Evolutionary conservation across 805 yeast species (phyloP).

Genomic region (Hanseniaspora nectarophila): DNA sequence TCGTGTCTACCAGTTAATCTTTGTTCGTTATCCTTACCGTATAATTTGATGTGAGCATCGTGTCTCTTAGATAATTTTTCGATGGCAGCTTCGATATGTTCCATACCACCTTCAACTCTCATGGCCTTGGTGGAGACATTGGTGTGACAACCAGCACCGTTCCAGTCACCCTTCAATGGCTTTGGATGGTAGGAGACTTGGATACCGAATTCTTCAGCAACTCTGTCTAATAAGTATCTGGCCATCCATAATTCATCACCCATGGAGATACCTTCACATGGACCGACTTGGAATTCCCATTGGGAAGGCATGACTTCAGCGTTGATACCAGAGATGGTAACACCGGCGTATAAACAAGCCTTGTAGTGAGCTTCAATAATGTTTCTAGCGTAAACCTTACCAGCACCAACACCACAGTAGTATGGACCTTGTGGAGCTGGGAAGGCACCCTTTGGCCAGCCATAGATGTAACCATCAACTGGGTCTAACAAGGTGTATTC

Average conservation of each 20-base stretch:
- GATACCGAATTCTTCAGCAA: slow-evolving; percentile 97
- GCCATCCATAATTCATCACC: slow-evolving; percentile 97
- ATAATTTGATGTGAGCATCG: slow-evolving; percentile 85
- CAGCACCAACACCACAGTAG: slow-evolving; percentile 99
- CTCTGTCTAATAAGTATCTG: slow-evolving; percentile 82
- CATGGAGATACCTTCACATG: slow-evolving; percentile 89
- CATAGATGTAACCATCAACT: slow-evolving; percentile 68
- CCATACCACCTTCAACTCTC: slow-evolving; percentile 96
- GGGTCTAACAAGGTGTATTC: slow-evolving; percentile 95
- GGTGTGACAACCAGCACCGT: slow-evolving; percentile 99
- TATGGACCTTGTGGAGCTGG: slow-evolving; percentile 99
- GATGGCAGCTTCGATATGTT: slow-evolving; percentile 81
- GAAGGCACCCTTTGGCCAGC: slow-evolving; percentile 99
- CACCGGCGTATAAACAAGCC: slow-evolving; percentile 90
- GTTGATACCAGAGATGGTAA: slow-evolving; percentile 86
- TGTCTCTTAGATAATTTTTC: slow-evolving; percentile 92
- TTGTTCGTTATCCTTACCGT: slow-evolving; percentile 88
- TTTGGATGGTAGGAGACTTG: slow-evolving; percentile 98
- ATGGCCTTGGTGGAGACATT: slow-evolving; percentile 85
- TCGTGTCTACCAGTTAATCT: slow-evolving; percentile 98
- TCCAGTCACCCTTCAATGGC: slow-evolving; percentile 98
- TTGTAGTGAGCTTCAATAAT: slow-evolving; percentile 98
- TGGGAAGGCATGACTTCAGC: slow-evolving; percentile 99
- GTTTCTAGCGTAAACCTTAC: slow-evolving; percentile 95
- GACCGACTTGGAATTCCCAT: slow-evolving; percentile 99